Evolutionary conservation across 352 stramenopile species (phyloP), one percentile per base, ranked within the genome.

Genomic region (Phytophthora brassicae): DNA sequence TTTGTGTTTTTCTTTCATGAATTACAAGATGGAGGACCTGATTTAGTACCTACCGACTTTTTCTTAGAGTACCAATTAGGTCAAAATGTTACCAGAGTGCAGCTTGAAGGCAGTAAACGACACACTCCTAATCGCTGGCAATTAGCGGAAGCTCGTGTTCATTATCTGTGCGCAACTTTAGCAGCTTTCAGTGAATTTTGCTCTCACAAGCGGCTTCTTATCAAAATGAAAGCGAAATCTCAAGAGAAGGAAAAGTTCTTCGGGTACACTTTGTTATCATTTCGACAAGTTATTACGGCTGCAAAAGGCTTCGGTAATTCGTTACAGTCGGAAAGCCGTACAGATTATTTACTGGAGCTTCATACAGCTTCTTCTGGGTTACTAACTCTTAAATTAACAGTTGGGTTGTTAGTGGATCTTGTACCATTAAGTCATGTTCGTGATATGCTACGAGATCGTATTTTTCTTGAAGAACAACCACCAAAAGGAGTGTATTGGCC

Each of bases 1-100:
- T 45, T 94, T 13, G 72, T 85, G 24, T 84, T 94, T 43, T 90
- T 94, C 66, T 94, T 94, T 50, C 83, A 94, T 45, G 85, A 94
- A 50, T 60, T 94, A 2, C 85, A 94, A 47, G 85, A 94, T 46
- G 83, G 70, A 28, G 79, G 82, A 0, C 76, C 75, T 0, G 46
- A 79, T 1, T 60, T 90, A 29, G 61, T 65, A 6, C 75, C 83
- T 1, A 82, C 78, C 0, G 80, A 92, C 17, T 94, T 90, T 22
- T 89, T 81, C 46, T 68, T 92, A 26, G 83, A 91, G 39, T 94
- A 94, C 43, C 83, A 92, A 38, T 52, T 94, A 6, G 85, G 83
- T 0, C 85, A 94, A 58, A 46, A 62, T 20, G 71, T 90, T 24
- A 74, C 60, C 9, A 70, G 65, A 19, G 50, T 94, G 12, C 63